These are phyloP conservation scores for Fallopia convolvulus DNA, from an alignment of 148 eudicot genomes.

Conservation along the genomic window DNA sequence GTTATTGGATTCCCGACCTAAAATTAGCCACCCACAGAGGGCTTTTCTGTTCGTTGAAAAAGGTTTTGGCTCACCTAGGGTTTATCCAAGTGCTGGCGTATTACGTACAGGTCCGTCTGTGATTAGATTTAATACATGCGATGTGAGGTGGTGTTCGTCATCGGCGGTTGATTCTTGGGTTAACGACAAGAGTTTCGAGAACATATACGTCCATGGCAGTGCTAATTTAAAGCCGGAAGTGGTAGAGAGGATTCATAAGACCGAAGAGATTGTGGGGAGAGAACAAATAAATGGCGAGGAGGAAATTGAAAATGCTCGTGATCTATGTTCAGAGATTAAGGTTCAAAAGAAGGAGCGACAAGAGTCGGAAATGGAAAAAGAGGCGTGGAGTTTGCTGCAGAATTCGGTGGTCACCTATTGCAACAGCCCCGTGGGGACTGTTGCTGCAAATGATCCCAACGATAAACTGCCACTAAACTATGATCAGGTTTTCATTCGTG, in stretches of 20 bases:
- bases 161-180: constrained; percentile 31
- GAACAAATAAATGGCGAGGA: background rate
- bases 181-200: constrained; percentile 63
- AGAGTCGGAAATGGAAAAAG: constrained; percentile 41
- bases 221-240: constrained; percentile 38
- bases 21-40: constrained; percentile 25
- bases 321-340: background rate
- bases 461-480: constrained; percentile 41
- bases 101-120: constrained; percentile 17
- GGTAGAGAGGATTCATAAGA: constrained; percentile 30
- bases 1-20: constrained; percentile 21
- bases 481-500: constrained; percentile 50
- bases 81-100: constrained; percentile 23
- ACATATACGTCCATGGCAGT: constrained; percentile 57
- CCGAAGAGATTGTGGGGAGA: constrained; percentile 20
- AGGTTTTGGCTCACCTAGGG: constrained; percentile 40
- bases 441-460: constrained; percentile 51
- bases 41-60: constrained; percentile 17
- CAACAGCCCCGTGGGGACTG: constrained; percentile 40
- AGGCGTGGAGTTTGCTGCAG: constrained; percentile 43
- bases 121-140: constrained; percentile 21
- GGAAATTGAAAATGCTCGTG: background rate
- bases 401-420: constrained; percentile 46
- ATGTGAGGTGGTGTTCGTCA: constrained; percentile 40
- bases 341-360: constrained; percentile 13